Evolutionary conservation across 164 flowering plant genomes (phyloP).

Genomic region (Pachysandra terminalis): DNA sequence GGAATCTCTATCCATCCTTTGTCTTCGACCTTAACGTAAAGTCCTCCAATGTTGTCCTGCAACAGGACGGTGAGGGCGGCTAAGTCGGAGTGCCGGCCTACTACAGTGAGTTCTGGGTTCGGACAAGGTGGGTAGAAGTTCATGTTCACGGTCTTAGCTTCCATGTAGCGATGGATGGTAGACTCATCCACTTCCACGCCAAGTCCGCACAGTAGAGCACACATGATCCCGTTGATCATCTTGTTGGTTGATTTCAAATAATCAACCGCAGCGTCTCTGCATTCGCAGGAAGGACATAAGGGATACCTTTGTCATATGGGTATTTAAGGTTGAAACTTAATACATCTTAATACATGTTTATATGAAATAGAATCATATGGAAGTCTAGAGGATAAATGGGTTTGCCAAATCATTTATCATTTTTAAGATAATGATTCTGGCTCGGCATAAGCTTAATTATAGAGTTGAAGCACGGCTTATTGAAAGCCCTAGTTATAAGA

Average conservation of each 20-base stretch:
- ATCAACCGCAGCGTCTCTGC: constrained; percentile 19
- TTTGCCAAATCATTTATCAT: no score
- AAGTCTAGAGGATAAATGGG: no score
- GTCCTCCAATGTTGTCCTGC: constrained; percentile 25
- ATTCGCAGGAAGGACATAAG: not conserved
- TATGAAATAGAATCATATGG: no score
- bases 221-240: constrained; percentile 11
- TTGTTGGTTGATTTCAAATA: constrained; percentile 13
- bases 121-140: constrained; percentile 23
- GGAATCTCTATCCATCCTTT: constrained; percentile 24
- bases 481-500: no score
- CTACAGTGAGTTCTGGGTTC: constrained; percentile 17
- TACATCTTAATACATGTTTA: no score
- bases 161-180: not conserved
- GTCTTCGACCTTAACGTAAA: constrained; percentile 18
- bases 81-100: constrained; percentile 22
- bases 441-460: no score
- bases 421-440: no score
- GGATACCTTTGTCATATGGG: no score
- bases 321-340: no score
- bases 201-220: constrained; percentile 13
- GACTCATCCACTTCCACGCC: constrained; percentile 15
- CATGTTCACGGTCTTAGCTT: constrained; percentile 20
- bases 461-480: no score
- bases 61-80: constrained; percentile 20